Percentiles rank a stretch among this genome's conserved stretches.
Conservation (phyloP, 805 yeast genomes). For the Starmerella khaoyaiensis region DNA sequence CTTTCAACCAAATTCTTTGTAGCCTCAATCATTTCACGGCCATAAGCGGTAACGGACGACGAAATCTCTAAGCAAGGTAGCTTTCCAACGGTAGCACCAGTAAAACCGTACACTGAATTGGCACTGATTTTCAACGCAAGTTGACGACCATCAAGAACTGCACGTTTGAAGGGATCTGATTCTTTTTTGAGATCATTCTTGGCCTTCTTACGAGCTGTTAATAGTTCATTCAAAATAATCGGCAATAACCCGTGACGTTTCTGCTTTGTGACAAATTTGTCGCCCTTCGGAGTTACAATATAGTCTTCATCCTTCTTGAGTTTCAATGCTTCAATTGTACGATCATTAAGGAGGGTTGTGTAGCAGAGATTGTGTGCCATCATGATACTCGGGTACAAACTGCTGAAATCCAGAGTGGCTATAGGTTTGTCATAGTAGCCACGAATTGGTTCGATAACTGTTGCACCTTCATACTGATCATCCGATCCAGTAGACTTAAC, state of each 20-base stretch:
- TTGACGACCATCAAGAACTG: conserved; percentile 93
- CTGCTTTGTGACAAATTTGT: conserved; percentile 61
- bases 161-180: conserved; percentile 84
- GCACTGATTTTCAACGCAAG: conserved; percentile 93
- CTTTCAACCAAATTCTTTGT: conserved; percentile 80
- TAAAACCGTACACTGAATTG: conserved; percentile 95
- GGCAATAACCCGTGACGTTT: conserved; percentile 80
- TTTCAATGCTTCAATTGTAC: conserved; percentile 44
- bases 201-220: conserved; percentile 86
- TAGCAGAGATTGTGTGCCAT: conserved; percentile 98
- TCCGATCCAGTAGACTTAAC: conserved; percentile 72
- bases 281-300: conserved; percentile 81
- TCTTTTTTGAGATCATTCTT: conserved; percentile 82
- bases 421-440: conserved; percentile 96
- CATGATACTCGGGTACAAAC: conserved; percentile 95
- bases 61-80: conserved; percentile 94
- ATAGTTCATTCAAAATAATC: conserved; percentile 74
- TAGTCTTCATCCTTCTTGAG: conserved; percentile 66
- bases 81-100: conserved; percentile 97
- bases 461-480: conserved; percentile 96
- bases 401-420: conserved; percentile 94
- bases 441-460: conserved; percentile 90
- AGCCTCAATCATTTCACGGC: conserved; percentile 90
- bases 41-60: conserved; percentile 88
- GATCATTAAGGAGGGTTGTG: conserved; percentile 67